Evolutionary conservation across 2,329 filamentous ascomycete species (phyloP), one percentile per base, ranked within the genome.

Genomic region (Didymella exigua): DNA sequence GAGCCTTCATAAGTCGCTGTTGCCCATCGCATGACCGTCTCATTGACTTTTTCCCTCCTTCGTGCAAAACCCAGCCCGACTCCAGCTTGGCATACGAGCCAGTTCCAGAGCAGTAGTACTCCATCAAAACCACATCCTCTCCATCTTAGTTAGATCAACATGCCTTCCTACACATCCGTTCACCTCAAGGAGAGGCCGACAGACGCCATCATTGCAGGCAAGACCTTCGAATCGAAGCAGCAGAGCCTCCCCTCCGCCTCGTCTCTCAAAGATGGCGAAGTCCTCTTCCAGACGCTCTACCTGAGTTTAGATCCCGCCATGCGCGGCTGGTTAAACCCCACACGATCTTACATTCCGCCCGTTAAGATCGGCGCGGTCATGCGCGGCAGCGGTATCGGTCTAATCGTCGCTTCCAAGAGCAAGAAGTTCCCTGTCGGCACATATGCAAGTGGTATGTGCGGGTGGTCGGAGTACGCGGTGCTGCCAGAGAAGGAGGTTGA

Each of bases 281-380:
- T 90, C 50, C 79, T 91, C 54, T 78, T 82, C 53, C 77, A 80
- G 54, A 76, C 77, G 2, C 77, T 88, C 56, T 90, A 90, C 67
- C 79, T 90, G 38, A 87, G 85, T 9, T 79, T 91, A 33, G 89
- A 91, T 74, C 88, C 89, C 1, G 87, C 88, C n/a, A 90, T 90
- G 88, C 83, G 89, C 64, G 85, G 85, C 54, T 90, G 87, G 87
- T 75, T 91, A 18, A 88, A 84, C 40, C 53, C 63, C 14, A 66
- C 77, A 31, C 77, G 83, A 26, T 84, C 87, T 1, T 91, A 91
- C 73, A 70, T 89, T 2, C 85, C 87, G 0, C 87, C 89, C 7
- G 87, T 91, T 24, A 77, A 86, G 60, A 83, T 89, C 56, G 87
- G 86, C 63, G 85, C 85, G 54, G 78, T 83, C 29, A 91, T 91